phyloP scores from a whole-genome alignment of 139 green algal genomes.

The Astrephomene gubernaculifera region DNA sequence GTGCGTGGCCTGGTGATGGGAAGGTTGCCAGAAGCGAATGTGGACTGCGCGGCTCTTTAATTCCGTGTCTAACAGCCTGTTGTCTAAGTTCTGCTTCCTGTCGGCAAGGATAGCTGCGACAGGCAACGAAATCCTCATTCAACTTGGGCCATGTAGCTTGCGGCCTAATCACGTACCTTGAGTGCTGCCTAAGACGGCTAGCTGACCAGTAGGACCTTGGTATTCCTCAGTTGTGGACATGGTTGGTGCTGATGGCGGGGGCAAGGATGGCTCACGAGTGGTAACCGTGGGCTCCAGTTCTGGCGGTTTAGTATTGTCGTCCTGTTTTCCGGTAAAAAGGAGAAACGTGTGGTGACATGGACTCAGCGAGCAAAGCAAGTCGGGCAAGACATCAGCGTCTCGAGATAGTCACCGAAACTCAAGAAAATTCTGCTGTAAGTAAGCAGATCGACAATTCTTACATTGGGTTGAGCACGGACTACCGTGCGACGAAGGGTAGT shows the following conservation, averaged over 20 bases:
- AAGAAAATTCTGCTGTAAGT: neutral
- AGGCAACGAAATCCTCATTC: neutral
- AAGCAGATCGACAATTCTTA: neutral
- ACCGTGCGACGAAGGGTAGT: too few relatives aligned
- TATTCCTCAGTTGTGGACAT: neutral
- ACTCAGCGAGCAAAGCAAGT: neutral
- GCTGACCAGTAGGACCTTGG: neutral
- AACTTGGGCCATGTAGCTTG: neutral
- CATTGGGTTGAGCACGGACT: neutral
- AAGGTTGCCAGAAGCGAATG: too few relatives aligned
- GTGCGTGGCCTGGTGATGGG: too few relatives aligned
- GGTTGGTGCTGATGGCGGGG: neutral
- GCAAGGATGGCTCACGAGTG: neutral
- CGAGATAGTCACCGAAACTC: neutral
- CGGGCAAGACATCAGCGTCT: too few relatives aligned
- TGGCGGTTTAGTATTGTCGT: neutral
- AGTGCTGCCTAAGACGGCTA: neutral
- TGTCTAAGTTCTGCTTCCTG: too few relatives aligned
- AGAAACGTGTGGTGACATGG: neutral
- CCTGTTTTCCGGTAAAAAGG: neutral
- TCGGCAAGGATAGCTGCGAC: neutral
- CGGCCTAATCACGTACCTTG: slow-evolving; percentile 1
- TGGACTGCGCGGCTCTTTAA: too few relatives aligned
- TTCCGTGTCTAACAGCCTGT: too few relatives aligned
- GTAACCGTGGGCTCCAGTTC: neutral